Conservation (phyloP, 176 grass and related monocot species). For the Metroxylon sagu region DNA sequence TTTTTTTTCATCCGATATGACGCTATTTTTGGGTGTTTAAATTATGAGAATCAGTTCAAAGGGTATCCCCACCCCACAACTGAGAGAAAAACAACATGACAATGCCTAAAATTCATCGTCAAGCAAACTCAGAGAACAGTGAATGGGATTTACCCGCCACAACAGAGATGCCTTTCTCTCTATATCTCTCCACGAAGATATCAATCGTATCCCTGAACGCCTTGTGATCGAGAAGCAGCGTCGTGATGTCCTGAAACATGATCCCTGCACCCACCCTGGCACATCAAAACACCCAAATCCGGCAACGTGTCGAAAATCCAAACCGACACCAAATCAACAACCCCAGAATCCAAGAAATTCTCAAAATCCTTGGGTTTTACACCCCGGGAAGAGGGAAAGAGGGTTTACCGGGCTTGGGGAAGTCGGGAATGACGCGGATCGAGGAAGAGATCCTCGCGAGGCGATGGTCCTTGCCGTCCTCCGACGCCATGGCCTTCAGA, state of each 20-base stretch:
- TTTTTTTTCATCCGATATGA: too few relatives aligned
- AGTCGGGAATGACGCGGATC: slow-evolving; percentile 90
- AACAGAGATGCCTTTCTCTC: slow-evolving; percentile 58
- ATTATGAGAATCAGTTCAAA: too few relatives aligned
- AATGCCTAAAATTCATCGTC: too few relatives aligned
- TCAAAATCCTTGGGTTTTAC: background rate
- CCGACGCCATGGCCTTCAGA: slow-evolving; percentile 30
- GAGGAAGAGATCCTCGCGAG: slow-evolving; percentile 52
- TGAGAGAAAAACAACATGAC: too few relatives aligned
- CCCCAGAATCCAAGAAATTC: background rate
- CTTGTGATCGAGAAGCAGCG: slow-evolving; percentile 60
- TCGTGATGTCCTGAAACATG: slow-evolving; percentile 97
- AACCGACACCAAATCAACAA: background rate
- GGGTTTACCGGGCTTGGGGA: slow-evolving; percentile 68
- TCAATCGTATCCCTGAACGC: slow-evolving; percentile 81
- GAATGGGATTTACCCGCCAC: slow-evolving; percentile 44
- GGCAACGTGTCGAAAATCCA: background rate
- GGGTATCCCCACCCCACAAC: too few relatives aligned
- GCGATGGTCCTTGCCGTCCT: slow-evolving; percentile 33
- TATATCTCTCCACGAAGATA: slow-evolving; percentile 86
- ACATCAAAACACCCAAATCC: too few relatives aligned
- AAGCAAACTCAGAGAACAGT: too few relatives aligned
- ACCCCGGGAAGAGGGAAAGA: background rate
- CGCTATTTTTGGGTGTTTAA: too few relatives aligned
- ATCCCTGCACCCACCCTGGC: slow-evolving; percentile 33